A percentile compares a stretch with the other conserved stretches of the same genome.
These are phyloP conservation scores for Nicotiana knightiana DNA, from an alignment of 257 asterid species.

Conservation along the genomic window DNA sequence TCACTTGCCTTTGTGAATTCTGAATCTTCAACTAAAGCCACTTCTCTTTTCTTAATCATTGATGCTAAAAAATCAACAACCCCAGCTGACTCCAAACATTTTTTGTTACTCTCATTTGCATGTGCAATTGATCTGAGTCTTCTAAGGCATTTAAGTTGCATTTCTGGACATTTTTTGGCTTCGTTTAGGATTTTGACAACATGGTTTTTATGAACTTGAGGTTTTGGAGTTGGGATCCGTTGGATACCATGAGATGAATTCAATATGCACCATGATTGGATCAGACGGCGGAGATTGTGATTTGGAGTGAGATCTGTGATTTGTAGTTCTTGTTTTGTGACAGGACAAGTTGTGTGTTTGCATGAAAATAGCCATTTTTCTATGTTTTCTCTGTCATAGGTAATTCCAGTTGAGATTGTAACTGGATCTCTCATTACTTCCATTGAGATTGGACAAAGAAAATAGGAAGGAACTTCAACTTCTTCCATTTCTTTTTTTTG, in stretches of 20 bases:
- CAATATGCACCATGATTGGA: slow-evolving; percentile 71
- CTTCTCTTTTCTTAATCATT: slow-evolving; percentile 13
- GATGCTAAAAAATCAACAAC: slow-evolving; percentile 32
- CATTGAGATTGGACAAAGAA: slow-evolving; percentile 79
- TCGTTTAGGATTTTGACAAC: slow-evolving; percentile 36
- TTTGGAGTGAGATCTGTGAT: slow-evolving; percentile 58
- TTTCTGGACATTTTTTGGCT: slow-evolving; percentile 23
- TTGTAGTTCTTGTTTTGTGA: slow-evolving; percentile 43
- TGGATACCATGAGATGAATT: slow-evolving; percentile 44
- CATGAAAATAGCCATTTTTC: slow-evolving; percentile 56
- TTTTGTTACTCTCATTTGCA: slow-evolving; percentile 21
- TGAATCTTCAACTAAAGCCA: neutral
- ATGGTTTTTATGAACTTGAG: slow-evolving; percentile 35
- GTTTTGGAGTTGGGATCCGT: slow-evolving; percentile 61
- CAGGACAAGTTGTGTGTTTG: slow-evolving; percentile 47
- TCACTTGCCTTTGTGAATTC: slow-evolving; percentile 5
- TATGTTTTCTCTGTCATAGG: slow-evolving; percentile 64
- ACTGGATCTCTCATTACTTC: slow-evolving; percentile 84
- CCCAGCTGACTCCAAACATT: slow-evolving; percentile 34
- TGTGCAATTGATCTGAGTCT: slow-evolving; percentile 38
- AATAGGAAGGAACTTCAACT: slow-evolving; percentile 49
- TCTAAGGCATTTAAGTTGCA: slow-evolving; percentile 27
- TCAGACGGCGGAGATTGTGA: slow-evolving; percentile 58
- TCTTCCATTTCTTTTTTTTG: slow-evolving; percentile 12
- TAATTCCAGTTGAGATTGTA: slow-evolving; percentile 59